Evolutionary conservation across 1,139 yeast species (phyloP).

Genomic region (Hanseniaspora gamundiae): DNA sequence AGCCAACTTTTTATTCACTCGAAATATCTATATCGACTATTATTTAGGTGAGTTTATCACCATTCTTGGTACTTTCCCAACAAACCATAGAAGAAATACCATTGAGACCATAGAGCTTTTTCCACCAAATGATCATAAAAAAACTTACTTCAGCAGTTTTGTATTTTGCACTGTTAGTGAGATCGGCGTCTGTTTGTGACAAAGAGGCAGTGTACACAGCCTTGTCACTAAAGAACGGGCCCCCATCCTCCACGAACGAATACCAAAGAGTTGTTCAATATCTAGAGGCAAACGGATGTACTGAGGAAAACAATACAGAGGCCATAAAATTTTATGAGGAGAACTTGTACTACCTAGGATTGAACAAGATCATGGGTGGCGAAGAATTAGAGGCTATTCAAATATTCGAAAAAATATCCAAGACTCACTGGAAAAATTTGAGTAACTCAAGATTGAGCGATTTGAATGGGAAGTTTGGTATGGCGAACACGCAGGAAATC

Average conservation of each 20-base stretch:
- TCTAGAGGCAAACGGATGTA: not conserved
- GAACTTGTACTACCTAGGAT: constrained; percentile 15
- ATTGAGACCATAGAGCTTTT: no score
- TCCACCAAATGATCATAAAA: not conserved
- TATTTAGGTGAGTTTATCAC: no score
- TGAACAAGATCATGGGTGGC: constrained; percentile 18
- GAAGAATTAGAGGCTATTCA: constrained; percentile 18
- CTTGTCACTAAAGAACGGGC: not conserved
- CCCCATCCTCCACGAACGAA: not conserved
- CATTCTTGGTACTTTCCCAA: not conserved
- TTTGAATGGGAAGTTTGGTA: constrained; percentile 19
- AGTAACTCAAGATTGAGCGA: constrained; percentile 15
- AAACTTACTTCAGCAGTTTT: not conserved
- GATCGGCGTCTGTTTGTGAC: not conserved
- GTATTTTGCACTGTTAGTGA: not conserved
- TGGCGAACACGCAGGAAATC: constrained; percentile 8
- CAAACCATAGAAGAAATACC: not conserved
- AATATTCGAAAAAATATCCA: constrained; percentile 13
- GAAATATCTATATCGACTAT: no score
- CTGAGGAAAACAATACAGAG: not conserved
- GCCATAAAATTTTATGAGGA: not conserved
- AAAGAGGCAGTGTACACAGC: not conserved
- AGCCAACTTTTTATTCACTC: not conserved
- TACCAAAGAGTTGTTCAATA: not conserved
- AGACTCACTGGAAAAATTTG: constrained; percentile 8